Evolutionary conservation across 192 early-diverging fungal species (phyloP).

Genomic region (Backusella circina): DNA sequence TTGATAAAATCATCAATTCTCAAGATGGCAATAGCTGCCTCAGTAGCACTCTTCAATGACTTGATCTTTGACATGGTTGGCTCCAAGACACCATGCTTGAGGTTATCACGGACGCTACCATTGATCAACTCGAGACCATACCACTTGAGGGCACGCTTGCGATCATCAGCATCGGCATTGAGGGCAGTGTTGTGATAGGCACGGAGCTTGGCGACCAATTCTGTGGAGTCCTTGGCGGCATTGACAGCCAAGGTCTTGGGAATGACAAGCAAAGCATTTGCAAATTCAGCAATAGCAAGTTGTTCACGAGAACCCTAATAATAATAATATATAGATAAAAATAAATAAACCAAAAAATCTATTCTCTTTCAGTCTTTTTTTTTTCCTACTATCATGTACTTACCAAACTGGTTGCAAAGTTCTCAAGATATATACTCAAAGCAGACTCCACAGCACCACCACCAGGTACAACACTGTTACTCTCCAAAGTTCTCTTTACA

Average conservation of each 20-base stretch:
- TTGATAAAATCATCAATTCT: constrained; percentile 95
- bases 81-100: constrained; percentile 92
- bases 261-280: constrained; percentile 90
- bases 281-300: constrained; percentile 97
- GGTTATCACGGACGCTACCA: constrained; percentile 89
- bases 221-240: constrained; percentile 96
- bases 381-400: constrained; percentile 17
- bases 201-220: constrained; percentile 93
- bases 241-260: constrained; percentile 98
- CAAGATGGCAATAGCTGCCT: constrained; percentile 96
- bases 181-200: constrained; percentile 95
- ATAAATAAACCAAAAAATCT: background rate
- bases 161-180: constrained; percentile 62
- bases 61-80: constrained; percentile 98
- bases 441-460: constrained; percentile 96
- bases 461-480: constrained; percentile 93
- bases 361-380: background rate
- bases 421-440: constrained; percentile 94
- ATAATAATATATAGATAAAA: background rate
- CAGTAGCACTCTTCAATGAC: constrained; percentile 95
- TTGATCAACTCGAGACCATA: constrained; percentile 93
- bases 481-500: constrained; percentile 96
- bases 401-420: constrained; percentile 95
- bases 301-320: constrained; percentile 91
- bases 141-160: constrained; percentile 78